phyloP scores from a whole-genome alignment of 805 yeast species.

The Wickerhamomyces chambardii region DNA sequence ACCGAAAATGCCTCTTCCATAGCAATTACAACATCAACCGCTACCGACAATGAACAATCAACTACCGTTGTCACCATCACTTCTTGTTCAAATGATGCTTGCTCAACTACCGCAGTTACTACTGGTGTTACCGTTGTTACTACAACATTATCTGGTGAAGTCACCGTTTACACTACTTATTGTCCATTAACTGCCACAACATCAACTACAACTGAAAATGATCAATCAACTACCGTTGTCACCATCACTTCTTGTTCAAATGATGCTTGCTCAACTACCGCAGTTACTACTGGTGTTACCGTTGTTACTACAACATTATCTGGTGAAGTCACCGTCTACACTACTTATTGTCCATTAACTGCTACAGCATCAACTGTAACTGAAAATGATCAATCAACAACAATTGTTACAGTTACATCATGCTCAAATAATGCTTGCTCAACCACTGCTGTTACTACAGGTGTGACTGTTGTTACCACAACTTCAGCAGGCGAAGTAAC shows the following conservation, averaged over 20 bases:
- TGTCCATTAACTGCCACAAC: constrained; percentile 12
- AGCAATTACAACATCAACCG: constrained; percentile 12
- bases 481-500: neutral
- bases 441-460: neutral
- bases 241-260: constrained; percentile 16
- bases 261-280: constrained; percentile 1
- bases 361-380: constrained; percentile 1
- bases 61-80: constrained; percentile 23
- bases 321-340: neutral
- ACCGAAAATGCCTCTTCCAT: too few relatives aligned
- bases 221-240: constrained; percentile 13
- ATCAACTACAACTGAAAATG: constrained; percentile 4
- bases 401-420: neutral
- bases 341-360: constrained; percentile 4
- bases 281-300: constrained; percentile 11
- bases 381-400: neutral
- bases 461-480: neutral
- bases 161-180: constrained; percentile 14
- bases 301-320: constrained; percentile 17
- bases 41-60: constrained; percentile 8
- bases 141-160: constrained; percentile 16
- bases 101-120: constrained; percentile 11
- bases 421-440: neutral
- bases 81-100: constrained; percentile 9
- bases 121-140: constrained; percentile 22